phyloP scores from a whole-genome alignment of 768 basidiomycete genomes.

The Auricularia sp. region DNA sequence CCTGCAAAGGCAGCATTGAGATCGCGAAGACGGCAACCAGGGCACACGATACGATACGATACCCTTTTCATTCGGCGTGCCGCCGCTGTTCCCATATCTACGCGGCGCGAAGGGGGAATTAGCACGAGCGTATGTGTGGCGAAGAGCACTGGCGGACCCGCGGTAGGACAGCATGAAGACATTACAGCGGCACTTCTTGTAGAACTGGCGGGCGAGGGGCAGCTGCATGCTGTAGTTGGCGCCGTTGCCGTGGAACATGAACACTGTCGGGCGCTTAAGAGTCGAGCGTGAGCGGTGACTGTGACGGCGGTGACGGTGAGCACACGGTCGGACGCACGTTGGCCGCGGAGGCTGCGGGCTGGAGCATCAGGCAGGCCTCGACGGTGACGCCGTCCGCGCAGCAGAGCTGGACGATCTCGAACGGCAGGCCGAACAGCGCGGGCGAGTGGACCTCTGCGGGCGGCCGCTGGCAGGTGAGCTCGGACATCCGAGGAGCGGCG shows the following conservation, averaged over 20 bases:
- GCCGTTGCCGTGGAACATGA: conserved; percentile 34
- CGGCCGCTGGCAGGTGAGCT: background rate
- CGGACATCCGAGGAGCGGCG: background rate
- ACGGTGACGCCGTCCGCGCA: background rate
- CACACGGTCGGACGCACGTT: background rate
- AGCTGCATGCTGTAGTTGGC: conserved; percentile 27
- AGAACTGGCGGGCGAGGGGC: conserved; percentile 29
- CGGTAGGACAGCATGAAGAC: conserved; percentile 33
- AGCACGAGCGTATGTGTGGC: background rate
- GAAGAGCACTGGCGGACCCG: conserved; percentile 13
- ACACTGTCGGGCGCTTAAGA: conserved; percentile 16
- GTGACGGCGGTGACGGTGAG: background rate
- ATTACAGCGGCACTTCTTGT: conserved; percentile 26
- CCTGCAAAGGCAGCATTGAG: background rate
- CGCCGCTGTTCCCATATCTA: conserved; percentile 28
- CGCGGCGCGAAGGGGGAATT: background rate
- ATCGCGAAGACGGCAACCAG: background rate
- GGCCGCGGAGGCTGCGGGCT: background rate
- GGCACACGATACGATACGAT: conserved; percentile 1
- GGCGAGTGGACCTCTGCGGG: background rate
- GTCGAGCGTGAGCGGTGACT: too few species aligned
- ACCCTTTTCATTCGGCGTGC: conserved; percentile 25
- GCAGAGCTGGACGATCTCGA: background rate
- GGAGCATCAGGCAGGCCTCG: background rate
- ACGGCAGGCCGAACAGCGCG: background rate